phyloP scores from a whole-genome alignment of 2,329 filamentous ascomycete species.

The Lasiodiplodia citricola region DNA sequence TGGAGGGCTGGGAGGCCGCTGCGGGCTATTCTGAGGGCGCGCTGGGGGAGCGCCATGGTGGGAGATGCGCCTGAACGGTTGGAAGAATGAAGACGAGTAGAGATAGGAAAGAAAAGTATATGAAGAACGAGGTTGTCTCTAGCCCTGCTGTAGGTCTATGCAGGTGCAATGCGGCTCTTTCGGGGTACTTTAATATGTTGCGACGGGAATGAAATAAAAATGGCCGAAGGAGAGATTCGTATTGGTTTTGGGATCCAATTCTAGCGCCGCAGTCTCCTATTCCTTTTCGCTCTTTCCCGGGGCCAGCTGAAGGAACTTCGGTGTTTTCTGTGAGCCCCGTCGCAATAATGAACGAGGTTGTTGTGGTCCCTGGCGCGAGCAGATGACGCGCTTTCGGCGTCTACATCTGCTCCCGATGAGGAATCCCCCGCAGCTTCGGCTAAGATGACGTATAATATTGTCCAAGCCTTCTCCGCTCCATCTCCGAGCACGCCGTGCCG shows the following conservation, averaged over 20 bases:
- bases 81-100: background rate
- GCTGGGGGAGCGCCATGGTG: slow-evolving; percentile 9
- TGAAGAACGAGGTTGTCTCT: background rate
- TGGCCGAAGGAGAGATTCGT: background rate
- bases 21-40: slow-evolving; percentile 8
- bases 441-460: background rate
- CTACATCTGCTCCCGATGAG: background rate
- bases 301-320: background rate
- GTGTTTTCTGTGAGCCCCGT: background rate
- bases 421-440: background rate
- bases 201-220: background rate
- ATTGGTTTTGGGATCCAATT: background rate
- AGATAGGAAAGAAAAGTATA: too few relatives aligned
- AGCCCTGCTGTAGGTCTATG: background rate
- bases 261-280: background rate
- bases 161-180: background rate
- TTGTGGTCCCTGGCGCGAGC: background rate
- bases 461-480: background rate
- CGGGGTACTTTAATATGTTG: background rate
- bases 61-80: background rate
- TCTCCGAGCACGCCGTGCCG: background rate
- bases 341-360: background rate
- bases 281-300: background rate
- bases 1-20: slow-evolving; percentile 1
- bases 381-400: background rate